Base-by-base conservation (phyloP, 805 yeast species). In the Cephaloascus albidus region DNA sequence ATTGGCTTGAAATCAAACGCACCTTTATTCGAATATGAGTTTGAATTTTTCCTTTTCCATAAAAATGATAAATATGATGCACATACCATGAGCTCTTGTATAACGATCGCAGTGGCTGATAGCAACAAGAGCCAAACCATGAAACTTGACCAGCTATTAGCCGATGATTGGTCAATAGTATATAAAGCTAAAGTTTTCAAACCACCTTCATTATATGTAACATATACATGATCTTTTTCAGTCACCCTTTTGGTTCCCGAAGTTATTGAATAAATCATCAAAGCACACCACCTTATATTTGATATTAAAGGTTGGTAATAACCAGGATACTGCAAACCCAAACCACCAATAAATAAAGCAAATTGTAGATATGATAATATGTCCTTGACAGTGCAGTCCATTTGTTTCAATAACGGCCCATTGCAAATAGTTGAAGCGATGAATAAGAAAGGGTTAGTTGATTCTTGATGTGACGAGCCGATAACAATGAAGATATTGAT, bases 391-490 rank as follows among this genome's bases (percentile, higher is more conserved):
- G 71, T 67, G 1, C 85, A 82, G 36, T 74, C 76, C 35, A 78
- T 49, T 38, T 80, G 78, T 34, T 67, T 63, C 30, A 80, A 58
- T 36, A 79, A 60, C 2, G 74, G 68, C 23, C 68, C 76, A 48
- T 76, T 76, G 52, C 83, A 77, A 36, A 75, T 76, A 20, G 79
- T 72, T 4, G 83, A 66, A 19, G 81, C 81, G 41, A 62, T 49
- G 49, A 65, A 60, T 40, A 78, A 48, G 50, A 74, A 69, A 27
- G 78, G 72, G 45, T 74, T 64, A 36, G 70, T 51, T 23, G 84
- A 58, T 57, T 77, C 86, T 58, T 72, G 78, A 50, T 69, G 73
- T 0, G 84, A 79, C 31, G 83, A 65, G 39, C 50, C 55, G n/a
- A 60, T 71, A 37, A 68, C 57, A 5, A 66, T 58, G 42, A 70